Percentiles rank a stretch among this genome's conserved stretches.
Evolutionary conservation across 2,329 filamentous ascomycete genomes (phyloP).

Genomic region (Elsinoe arachidis): DNA sequence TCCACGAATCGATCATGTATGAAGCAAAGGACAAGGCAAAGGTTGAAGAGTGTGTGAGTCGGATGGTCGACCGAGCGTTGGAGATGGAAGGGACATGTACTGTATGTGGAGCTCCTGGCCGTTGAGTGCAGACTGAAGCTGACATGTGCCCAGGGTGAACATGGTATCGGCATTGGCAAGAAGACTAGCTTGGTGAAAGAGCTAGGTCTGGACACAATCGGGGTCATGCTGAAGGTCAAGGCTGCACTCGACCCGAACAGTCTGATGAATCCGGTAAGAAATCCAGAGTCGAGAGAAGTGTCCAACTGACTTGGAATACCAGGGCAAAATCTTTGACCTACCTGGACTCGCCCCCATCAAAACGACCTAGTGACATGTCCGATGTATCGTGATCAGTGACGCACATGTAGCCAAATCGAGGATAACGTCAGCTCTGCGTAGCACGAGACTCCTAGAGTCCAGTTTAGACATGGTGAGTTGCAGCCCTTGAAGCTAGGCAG

Average conservation of each 20-base stretch:
- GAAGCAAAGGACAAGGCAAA: conserved; percentile 63
- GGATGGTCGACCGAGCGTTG: conserved; percentile 83
- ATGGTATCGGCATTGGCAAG: conserved; percentile 78
- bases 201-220: conserved; percentile 69
- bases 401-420: no score
- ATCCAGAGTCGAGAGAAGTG: neutral
- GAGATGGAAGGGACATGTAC: conserved; percentile 94
- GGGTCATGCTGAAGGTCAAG: conserved; percentile 79
- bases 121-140: neutral
- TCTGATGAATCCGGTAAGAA: conserved; percentile 68
- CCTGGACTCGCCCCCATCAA: conserved; percentile 6
- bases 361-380: neutral
- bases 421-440: no score
- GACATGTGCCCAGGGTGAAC: conserved; percentile 51
- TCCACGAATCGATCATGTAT: conserved; percentile 89
- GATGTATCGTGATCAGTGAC: no score
- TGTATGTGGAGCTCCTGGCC: conserved; percentile 6
- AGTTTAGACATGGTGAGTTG: no score
- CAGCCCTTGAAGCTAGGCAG: no score
- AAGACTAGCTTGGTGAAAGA: conserved; percentile 72
- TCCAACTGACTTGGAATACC: neutral
- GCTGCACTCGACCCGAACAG: conserved; percentile 72
- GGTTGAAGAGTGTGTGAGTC: conserved; percentile 73
- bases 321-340: conserved; percentile 12
- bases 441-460: no score